Evolutionary conservation across 106 monocot species (phyloP), one percentile per base, ranked within the genome.

Genomic region (Apostasia ramifera): DNA sequence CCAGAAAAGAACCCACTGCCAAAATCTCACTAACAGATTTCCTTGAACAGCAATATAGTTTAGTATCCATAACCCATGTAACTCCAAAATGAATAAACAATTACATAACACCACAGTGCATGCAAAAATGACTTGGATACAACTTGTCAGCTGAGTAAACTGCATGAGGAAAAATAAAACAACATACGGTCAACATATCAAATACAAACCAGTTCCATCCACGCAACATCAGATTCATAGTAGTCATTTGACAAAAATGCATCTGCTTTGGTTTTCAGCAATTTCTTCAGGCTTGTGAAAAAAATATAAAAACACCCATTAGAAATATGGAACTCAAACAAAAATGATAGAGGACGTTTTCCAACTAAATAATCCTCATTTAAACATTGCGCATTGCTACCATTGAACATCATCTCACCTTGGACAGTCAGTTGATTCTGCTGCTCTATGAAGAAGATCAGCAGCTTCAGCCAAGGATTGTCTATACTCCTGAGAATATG

Each of bases 161-260:
- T 26, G 26, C 26, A 26, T 26, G 26, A 53, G 15, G 5, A 67
- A 37, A 43, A 62, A 13, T 40, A 12, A 61, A 67, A 37, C 45
- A 48, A 50, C 0, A 47, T 7, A 48, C 3, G 13, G 37, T 42
- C 42, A 44, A 59, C 43, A 67, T 37, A 14, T 45, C 57, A 56
- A 11, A 66, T 61, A 84, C 92, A 74, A 55, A 97, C 95, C 89
- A 97, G 74, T 60, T 92, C 89, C 86, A 97, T 92, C 95, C 95
- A 97, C 8, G 92, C 92, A 67, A 92, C 81, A 66, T 97, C 95
- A 71, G 95, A 97, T 63, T 97, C 92, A 79, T 92, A 97, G 59
- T 97, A 97, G 72, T 97, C 82, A 77, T 97, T 92, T 70, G 95
- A 97, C 63, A 97, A 63, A 71, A 97, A 92, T 40, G 95, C 95